Evolutionary conservation across 805 yeast species (phyloP).

Genomic region (Blastobotrys chiropterorum): DNA sequence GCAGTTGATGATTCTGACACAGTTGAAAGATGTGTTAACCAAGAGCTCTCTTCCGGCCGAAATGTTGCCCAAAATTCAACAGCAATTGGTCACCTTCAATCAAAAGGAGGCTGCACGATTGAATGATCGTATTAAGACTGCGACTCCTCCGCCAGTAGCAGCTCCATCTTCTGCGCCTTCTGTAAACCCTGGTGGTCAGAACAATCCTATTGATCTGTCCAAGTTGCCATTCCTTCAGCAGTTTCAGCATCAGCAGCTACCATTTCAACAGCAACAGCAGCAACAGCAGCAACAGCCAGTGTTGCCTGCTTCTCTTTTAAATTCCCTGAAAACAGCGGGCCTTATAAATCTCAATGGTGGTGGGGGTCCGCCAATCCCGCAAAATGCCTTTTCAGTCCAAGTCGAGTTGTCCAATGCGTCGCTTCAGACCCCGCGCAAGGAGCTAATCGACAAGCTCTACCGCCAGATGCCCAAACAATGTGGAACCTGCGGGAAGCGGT

Average conservation of each 20-base stretch:
- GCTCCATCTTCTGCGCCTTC: conserved; percentile 1
- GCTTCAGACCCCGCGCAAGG: conserved; percentile 27
- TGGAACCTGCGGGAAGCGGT: conserved; percentile 84
- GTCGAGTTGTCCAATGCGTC: conserved; percentile 31
- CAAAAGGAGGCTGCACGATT: conserved; percentile 26
- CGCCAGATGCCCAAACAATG: conserved; percentile 73
- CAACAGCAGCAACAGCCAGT: conserved; percentile 3
- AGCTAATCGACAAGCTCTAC: conserved; percentile 39
- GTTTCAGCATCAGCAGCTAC: neutral
- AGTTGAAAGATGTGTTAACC: conserved; percentile 25
- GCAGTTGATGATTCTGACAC: conserved; percentile 26
- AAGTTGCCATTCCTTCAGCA: conserved; percentile 2
- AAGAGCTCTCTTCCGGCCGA: conserved; percentile 26
- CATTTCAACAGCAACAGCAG: conserved; percentile 7
- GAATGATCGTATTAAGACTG: neutral
- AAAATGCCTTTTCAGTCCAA: conserved; percentile 1
- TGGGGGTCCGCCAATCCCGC: neutral
- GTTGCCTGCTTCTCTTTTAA: neutral
- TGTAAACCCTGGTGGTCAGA: neutral
- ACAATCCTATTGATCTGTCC: conserved; percentile 6
- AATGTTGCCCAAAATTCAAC: conserved; percentile 25
- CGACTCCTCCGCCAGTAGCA: conserved; percentile 8
- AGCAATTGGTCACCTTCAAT: conserved; percentile 25
- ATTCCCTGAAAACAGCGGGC: neutral
- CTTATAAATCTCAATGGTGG: neutral